Evolutionary conservation across 257 asterid genomes (phyloP).

Genomic region (Knoxia roxburghii): DNA sequence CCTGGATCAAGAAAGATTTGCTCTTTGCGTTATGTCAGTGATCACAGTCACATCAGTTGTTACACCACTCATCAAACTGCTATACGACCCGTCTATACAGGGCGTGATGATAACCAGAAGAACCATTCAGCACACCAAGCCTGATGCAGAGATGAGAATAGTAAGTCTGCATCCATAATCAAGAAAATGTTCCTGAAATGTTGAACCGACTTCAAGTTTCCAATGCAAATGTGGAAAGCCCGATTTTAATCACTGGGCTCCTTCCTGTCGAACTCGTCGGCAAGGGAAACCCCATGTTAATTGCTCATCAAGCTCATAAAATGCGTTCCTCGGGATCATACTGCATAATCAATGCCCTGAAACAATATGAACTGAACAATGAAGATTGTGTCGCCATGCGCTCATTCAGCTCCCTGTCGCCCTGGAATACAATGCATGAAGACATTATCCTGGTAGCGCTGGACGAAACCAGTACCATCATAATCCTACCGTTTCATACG

Average conservation of each 20-base stretch:
- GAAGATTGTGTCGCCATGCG: constrained; percentile 46
- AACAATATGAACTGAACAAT: constrained; percentile 56
- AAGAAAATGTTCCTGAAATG: constrained; percentile 49
- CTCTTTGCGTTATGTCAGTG: constrained; percentile 45
- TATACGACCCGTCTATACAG: constrained; percentile 39
- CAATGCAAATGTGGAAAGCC: constrained; percentile 49
- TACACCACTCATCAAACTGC: constrained; percentile 46
- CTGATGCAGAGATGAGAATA: constrained; percentile 49
- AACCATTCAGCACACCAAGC: constrained; percentile 57
- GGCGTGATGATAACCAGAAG: constrained; percentile 31
- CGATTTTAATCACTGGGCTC: constrained; percentile 52
- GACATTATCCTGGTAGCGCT: constrained; percentile 52
- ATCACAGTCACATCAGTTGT: constrained; percentile 48
- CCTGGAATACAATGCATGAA: constrained; percentile 45
- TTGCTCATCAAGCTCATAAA: constrained; percentile 53
- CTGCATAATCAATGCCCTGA: constrained; percentile 57
- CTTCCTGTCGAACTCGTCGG: constrained; percentile 55
- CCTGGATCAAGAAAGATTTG: constrained; percentile 44
- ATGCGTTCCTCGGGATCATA: constrained; percentile 35
- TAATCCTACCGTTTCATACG: constrained; percentile 75
- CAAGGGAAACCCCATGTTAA: constrained; percentile 59
- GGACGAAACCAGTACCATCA: constrained; percentile 45
- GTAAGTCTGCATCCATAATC: constrained; percentile 49
- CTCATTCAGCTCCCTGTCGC: constrained; percentile 51
- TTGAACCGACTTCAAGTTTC: constrained; percentile 65